These are phyloP conservation scores for Stephania japonica DNA, from an alignment of 164 flowering plant genomes.

Conservation along the genomic window DNA sequence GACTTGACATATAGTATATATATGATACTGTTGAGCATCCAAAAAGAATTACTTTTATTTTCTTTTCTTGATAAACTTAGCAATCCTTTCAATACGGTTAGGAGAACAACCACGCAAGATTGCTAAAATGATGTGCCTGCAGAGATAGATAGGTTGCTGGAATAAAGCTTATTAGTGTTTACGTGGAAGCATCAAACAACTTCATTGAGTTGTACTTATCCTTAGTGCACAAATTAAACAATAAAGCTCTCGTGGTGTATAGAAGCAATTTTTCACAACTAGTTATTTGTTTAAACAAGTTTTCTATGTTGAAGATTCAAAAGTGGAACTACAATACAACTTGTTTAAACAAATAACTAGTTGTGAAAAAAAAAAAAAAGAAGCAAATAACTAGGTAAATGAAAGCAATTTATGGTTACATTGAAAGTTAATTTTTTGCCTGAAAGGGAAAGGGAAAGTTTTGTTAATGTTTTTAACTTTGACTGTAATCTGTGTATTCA, in stretches of 20 bases:
- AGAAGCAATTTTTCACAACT: too few relatives aligned
- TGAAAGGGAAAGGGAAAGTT: not conserved
- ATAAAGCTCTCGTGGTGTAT: too few relatives aligned
- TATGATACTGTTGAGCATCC: too few relatives aligned
- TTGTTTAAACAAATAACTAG: not conserved
- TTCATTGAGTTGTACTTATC: not conserved
- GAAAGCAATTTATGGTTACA: too few relatives aligned
- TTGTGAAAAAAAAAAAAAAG: too few relatives aligned
- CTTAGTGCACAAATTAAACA: not conserved
- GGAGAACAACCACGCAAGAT: not conserved
- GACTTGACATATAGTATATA: too few relatives aligned
- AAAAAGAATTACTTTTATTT: too few relatives aligned
- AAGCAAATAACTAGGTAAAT: not conserved
- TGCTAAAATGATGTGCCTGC: not conserved
- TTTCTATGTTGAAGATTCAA: too few relatives aligned
- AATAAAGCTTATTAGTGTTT: not conserved
- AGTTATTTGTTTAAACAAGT: too few relatives aligned
- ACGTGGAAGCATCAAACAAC: not conserved
- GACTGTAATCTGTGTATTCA: not conserved
- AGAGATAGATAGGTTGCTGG: not conserved
- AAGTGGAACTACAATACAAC: not conserved
- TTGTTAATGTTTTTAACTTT: not conserved
- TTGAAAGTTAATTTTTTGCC: not conserved
- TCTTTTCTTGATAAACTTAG: too few relatives aligned
- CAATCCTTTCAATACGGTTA: not conserved